Base-by-base conservation (phyloP, 345 rosid species). In the Eucalyptus microcorys region DNA sequence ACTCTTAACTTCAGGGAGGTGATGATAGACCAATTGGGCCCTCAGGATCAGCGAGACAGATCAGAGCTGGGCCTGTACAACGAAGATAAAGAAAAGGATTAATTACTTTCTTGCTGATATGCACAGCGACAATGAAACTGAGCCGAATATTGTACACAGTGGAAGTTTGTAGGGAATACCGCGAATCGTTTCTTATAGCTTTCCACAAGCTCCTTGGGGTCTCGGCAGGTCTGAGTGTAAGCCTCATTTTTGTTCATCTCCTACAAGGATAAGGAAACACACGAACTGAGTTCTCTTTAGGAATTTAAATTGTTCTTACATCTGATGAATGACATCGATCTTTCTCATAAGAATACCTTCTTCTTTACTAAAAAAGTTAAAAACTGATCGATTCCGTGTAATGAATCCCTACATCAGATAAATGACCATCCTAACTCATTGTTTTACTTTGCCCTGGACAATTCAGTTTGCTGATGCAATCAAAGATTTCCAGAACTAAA, bases 241-340 rank as follows among this genome's bases (percentile, higher is more conserved):
- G 93, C 98, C 89, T 94, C 95, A 30, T 90, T 95, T 88, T 94
- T 94, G 93, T 95, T 95, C 89, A 95, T 88, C 91, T 95, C 98
- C 99, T 96, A 90, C 87, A 85, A 17, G 71, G n/a, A 61, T 34
- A 86, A 37, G 40, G 26, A 16, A 32, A 48, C 30, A 61, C 40
- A 11, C 7, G n/a, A 45, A 47, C 49, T 45, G 1, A 40, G 84
- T 40, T 76, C 45, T 40, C 84, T 76, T 22, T 21, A 40, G 26
- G 8, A 21, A 76, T 40, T 76, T 13, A 22, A 71, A 6, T 22
- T 76, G 84, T 76, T 76, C 30, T 21, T 37, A 24, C 3, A 76
- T 40, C 84, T 19, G 47, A 76, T 2, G 47, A 76, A 71, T 2
- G 43, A 34, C 43, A 71, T 71, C 14, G 2, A 71, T 71, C 47